Evolutionary conservation across 2,329 filamentous ascomycete species (phyloP).

Genomic region (Fusarium robinianum): DNA sequence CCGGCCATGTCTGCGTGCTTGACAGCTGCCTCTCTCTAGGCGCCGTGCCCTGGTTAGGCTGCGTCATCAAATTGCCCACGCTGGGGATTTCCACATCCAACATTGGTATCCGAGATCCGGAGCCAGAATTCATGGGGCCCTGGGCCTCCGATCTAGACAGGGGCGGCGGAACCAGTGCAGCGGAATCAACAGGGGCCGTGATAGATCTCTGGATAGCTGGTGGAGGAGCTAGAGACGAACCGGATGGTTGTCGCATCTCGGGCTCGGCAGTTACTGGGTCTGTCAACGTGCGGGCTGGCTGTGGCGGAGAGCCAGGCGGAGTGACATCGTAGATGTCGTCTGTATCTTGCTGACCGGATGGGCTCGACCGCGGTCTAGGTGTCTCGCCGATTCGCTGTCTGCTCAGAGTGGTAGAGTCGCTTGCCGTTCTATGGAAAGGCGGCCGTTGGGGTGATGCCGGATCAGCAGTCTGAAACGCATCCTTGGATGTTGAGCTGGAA

Average conservation of each 20-base stretch:
- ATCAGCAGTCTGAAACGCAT: constrained; percentile 12
- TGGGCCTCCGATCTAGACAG: constrained; percentile 11
- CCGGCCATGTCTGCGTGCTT: constrained; percentile 54
- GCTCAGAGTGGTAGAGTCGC: constrained; percentile 42
- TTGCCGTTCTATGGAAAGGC: constrained; percentile 43
- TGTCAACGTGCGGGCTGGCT: constrained; percentile 8
- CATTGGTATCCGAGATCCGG: constrained; percentile 27
- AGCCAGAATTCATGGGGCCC: constrained; percentile 4
- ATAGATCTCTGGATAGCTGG: constrained; percentile 13
- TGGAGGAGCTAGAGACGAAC: constrained; percentile 25
- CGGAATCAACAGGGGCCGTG: constrained; percentile 18
- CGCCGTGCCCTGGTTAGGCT: constrained; percentile 17
- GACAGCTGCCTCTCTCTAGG: constrained; percentile 38
- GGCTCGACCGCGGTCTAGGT: constrained; percentile 41
- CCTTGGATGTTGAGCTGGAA: constrained; percentile 1
- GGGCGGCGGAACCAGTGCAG: constrained; percentile 9
- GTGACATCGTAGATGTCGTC: constrained; percentile 55
- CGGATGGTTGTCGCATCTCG: constrained; percentile 14
- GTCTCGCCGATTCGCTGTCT: constrained; percentile 33
- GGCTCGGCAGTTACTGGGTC: constrained; percentile 7
- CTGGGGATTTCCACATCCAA: constrained; percentile 39
- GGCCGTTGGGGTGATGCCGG: constrained; percentile 20
- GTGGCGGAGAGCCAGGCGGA: constrained; percentile 49
- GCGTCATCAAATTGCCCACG: constrained; percentile 28
- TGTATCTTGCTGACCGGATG: constrained; percentile 34